Percentiles rank a stretch among this genome's conserved stretches.
These are phyloP conservation scores for Oryza nivara DNA, from an alignment of 176 grass and related monocot species.

Conservation along the genomic window DNA sequence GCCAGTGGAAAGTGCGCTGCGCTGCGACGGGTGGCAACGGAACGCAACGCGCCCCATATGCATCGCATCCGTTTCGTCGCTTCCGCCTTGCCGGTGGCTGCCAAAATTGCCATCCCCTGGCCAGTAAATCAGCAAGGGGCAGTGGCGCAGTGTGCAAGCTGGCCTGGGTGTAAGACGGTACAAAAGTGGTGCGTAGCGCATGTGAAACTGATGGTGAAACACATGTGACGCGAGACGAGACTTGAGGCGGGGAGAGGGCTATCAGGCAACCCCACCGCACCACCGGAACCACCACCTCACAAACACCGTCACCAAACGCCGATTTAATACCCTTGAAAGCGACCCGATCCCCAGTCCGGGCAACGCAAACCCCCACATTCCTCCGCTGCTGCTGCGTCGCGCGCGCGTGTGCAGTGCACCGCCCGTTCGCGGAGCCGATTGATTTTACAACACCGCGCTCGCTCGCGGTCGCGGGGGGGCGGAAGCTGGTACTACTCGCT, in stretches of 20 bases:
- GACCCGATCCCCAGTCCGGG: background rate
- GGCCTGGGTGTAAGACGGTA: background rate
- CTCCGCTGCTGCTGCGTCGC: background rate
- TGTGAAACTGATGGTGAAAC: background rate
- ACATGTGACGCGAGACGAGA: conserved; percentile 12
- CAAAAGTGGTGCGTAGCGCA: conserved; percentile 24
- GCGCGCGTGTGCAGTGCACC: background rate
- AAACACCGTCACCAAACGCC: conserved; percentile 29
- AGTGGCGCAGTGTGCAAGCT: background rate
- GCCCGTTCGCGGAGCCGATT: background rate
- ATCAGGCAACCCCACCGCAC: conserved; percentile 2
- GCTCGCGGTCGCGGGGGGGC: too few relatives aligned
- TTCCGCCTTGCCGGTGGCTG: background rate
- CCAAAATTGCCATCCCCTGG: background rate
- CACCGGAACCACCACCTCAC: background rate
- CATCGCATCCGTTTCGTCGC: background rate
- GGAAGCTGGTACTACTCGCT: background rate
- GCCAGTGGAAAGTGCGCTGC: background rate
- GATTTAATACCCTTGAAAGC: conserved; percentile 52
- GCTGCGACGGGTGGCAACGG: background rate
- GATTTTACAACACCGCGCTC: background rate
- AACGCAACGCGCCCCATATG: too few relatives aligned
- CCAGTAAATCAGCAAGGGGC: background rate
- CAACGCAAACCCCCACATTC: conserved; percentile 6
- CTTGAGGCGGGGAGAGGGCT: too few relatives aligned